A percentile compares a stretch with the other conserved stretches of the same genome.
phyloP scores from a whole-genome alignment of 768 basidiomycete genomes.

The Russula vinacea region DNA sequence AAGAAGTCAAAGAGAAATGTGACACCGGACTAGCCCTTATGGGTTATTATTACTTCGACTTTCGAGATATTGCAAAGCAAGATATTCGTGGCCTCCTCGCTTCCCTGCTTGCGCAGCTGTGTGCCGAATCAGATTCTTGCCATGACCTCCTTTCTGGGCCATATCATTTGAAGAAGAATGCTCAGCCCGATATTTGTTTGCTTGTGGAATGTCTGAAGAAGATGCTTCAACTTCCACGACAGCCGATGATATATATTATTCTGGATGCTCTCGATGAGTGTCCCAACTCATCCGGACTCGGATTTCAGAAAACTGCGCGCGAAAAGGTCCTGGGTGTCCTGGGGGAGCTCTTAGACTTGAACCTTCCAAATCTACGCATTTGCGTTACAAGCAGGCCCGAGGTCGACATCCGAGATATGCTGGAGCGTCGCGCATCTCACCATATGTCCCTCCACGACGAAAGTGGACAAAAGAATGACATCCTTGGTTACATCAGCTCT shows the following conservation, averaged over 20 bases:
- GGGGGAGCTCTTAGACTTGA: background rate
- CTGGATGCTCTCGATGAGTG: conserved; percentile 17
- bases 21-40: background rate
- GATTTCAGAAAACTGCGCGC: background rate
- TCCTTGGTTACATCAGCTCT: background rate
- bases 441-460: background rate
- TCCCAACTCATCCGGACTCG: background rate
- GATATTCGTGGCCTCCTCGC: background rate
- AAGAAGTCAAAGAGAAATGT: background rate
- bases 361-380: background rate
- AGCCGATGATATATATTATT: background rate
- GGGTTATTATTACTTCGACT: background rate
- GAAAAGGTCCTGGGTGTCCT: background rate
- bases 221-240: background rate
- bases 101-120: conserved; percentile 3
- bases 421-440: background rate
- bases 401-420: background rate
- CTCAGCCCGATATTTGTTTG: background rate
- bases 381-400: background rate
- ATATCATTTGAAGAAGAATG: background rate
- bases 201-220: conserved; percentile 2
- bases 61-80: background rate
- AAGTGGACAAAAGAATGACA: background rate
- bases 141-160: background rate
- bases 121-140: background rate